These are phyloP conservation scores for Suillus placidus DNA, from an alignment of 768 basidiomycete genomes.

Conservation along the genomic window DNA sequence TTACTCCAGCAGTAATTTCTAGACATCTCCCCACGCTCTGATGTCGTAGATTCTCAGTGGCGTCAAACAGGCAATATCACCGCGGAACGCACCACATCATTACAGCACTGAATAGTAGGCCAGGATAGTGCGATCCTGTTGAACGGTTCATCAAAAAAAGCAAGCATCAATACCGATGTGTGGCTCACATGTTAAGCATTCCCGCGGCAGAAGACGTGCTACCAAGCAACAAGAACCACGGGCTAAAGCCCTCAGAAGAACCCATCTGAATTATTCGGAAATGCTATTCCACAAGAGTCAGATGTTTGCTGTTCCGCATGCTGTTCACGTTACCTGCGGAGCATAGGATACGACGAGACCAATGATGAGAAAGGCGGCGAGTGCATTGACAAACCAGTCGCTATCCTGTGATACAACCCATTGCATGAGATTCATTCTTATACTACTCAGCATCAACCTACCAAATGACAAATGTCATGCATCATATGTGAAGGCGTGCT, in stretches of 20 bases:
- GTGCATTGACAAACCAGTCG: slow-evolving; percentile 64
- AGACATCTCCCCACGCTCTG: slow-evolving; percentile 74
- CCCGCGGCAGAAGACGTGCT: slow-evolving; percentile 81
- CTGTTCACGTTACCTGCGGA: slow-evolving; percentile 61
- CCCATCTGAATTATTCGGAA: slow-evolving; percentile 75
- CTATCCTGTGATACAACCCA: slow-evolving; percentile 51
- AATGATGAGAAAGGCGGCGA: slow-evolving; percentile 66
- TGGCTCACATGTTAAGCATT: slow-evolving; percentile 78
- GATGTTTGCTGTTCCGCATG: not conserved
- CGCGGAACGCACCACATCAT: slow-evolving; percentile 59
- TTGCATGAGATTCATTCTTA: not conserved
- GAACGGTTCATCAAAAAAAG: not conserved
- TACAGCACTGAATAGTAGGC: slow-evolving; percentile 80
- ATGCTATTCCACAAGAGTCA: slow-evolving; percentile 48
- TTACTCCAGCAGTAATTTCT: slow-evolving; percentile 78
- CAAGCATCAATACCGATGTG: not conserved
- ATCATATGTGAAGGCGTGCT: not conserved
- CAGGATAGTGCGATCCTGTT: slow-evolving; percentile 83
- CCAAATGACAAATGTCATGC: not conserved
- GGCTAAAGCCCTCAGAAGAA: slow-evolving; percentile 89
- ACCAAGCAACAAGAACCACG: slow-evolving; percentile 89
- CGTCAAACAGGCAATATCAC: not conserved
- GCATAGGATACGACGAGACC: slow-evolving; percentile 83
- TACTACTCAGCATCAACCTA: not conserved
- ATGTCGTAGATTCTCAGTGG: not conserved